Percentiles rank a stretch among this genome's conserved stretches.
phyloP scores from a whole-genome alignment of 352 stramenopile species.

The Pythium phragmiticola region DNA sequence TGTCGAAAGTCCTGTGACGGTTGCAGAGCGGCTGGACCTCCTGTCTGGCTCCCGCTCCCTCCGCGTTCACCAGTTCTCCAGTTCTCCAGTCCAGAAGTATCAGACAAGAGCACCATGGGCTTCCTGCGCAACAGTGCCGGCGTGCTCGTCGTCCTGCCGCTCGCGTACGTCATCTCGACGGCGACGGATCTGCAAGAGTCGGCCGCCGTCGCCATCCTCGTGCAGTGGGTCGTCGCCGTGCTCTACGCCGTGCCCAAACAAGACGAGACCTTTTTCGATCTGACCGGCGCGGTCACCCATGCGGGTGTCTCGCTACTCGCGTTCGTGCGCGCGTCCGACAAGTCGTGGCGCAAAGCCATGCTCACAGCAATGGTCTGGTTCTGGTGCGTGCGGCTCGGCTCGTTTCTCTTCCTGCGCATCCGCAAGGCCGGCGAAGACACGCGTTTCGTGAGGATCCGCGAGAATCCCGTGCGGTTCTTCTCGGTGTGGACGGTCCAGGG shows the following conservation, averaged over 20 bases:
- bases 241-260: slow-evolving; percentile 64
- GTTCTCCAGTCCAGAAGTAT: too few relatives aligned
- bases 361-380: slow-evolving; percentile 69
- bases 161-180: slow-evolving; percentile 37
- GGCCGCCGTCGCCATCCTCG: slow-evolving; percentile 44
- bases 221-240: slow-evolving; percentile 68
- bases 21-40: too few relatives aligned
- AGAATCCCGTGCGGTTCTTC: slow-evolving; percentile 68
- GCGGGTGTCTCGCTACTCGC: slow-evolving; percentile 52
- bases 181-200: slow-evolving; percentile 47
- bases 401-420: slow-evolving; percentile 82
- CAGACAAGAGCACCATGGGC: slow-evolving; percentile 25
- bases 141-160: slow-evolving; percentile 33
- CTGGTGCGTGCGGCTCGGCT: slow-evolving; percentile 76
- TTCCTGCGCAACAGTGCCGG: slow-evolving; percentile 45
- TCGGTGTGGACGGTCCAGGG: slow-evolving; percentile 80
- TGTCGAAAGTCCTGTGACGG: neutral
- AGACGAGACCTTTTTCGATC: slow-evolving; percentile 81
- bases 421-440: slow-evolving; percentile 61
- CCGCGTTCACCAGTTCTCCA: too few relatives aligned
- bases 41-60: too few relatives aligned
- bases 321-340: slow-evolving; percentile 27
- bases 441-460: slow-evolving; percentile 68
- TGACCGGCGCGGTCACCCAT: slow-evolving; percentile 80
- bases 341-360: slow-evolving; percentile 51